Conservation (phyloP, 345 rosid genomes). For the Viola odorata region DNA sequence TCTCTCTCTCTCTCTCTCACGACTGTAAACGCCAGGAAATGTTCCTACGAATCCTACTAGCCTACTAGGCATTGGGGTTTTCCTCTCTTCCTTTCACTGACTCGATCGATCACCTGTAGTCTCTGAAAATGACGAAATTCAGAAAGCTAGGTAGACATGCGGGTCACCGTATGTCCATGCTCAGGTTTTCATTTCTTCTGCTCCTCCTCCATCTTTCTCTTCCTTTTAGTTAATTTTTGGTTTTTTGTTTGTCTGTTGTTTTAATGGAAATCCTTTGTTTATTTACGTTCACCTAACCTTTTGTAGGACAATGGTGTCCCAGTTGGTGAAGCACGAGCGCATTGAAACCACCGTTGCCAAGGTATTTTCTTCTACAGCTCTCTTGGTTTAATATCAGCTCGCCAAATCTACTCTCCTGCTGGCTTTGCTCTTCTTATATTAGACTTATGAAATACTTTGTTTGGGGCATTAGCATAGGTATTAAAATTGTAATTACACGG, state of each 20-base stretch:
- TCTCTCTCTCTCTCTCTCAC: no score
- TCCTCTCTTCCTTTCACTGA: neutral
- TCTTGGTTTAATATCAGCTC: neutral
- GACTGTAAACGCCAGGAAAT: no score
- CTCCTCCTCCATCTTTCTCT: neutral
- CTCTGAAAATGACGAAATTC: constrained; percentile 57
- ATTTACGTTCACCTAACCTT: neutral
- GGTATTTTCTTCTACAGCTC: constrained; percentile 24
- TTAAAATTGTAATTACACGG: neutral
- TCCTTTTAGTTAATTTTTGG: neutral
- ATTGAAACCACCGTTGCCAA: constrained; percentile 89
- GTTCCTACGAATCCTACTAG: no score
- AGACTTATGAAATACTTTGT: neutral
- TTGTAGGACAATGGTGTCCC: constrained; percentile 86
- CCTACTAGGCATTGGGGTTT: neutral
- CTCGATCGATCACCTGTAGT: neutral
- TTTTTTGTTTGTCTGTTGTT: neutral
- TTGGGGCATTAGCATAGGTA: neutral
- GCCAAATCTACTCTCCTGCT: neutral
- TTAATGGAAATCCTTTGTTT: neutral
- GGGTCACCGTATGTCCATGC: constrained; percentile 85
- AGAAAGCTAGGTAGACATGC: constrained; percentile 78
- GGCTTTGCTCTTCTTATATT: neutral
- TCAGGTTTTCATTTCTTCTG: constrained; percentile 45
- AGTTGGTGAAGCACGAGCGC: constrained; percentile 87